These are phyloP conservation scores for Fusarium sp. DNA, from an alignment of 2,329 filamentous ascomycete genomes.

Conservation along the genomic window DNA sequence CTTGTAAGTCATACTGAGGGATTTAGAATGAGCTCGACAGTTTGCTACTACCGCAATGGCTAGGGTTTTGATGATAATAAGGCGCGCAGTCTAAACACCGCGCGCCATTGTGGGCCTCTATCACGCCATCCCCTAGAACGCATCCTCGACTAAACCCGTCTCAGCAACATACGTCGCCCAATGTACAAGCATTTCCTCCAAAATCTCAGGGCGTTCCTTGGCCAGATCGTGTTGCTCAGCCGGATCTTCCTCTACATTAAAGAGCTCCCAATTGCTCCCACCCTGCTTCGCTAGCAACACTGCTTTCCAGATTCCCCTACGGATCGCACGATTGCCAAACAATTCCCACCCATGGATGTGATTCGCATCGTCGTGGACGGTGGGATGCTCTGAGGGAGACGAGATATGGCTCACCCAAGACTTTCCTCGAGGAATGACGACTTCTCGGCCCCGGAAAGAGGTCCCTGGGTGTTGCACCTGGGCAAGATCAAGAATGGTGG, in stretches of 20 bases:
- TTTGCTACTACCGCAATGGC: background rate
- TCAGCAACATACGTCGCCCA: constrained; percentile 17
- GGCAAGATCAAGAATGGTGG: constrained; percentile 64
- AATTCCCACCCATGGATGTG: constrained; percentile 71
- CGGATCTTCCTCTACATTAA: constrained; percentile 15
- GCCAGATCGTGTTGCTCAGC: constrained; percentile 16
- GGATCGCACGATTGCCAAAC: constrained; percentile 66
- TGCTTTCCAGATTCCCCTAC: constrained; percentile 70
- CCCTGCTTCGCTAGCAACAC: constrained; percentile 49
- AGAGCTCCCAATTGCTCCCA: constrained; percentile 21
- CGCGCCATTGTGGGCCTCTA: constrained; percentile 10
- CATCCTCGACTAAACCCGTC: constrained; percentile 15
- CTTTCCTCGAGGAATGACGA: constrained; percentile 17
- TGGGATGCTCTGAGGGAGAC: constrained; percentile 18
- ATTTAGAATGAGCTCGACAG: background rate
- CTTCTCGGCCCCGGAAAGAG: constrained; percentile 49
- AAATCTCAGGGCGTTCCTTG: constrained; percentile 2
- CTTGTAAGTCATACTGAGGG: background rate
- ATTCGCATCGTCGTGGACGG: constrained; percentile 51
- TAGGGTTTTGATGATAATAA: background rate
- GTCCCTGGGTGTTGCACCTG: constrained; percentile 56
- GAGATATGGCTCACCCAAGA: constrained; percentile 27
- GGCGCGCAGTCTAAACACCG: no score
- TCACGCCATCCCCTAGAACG: constrained; percentile 5
- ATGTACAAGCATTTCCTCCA: constrained; percentile 20